phyloP scores from a whole-genome alignment of 257 asterid genomes.

The Nicotiana undulata region DNA sequence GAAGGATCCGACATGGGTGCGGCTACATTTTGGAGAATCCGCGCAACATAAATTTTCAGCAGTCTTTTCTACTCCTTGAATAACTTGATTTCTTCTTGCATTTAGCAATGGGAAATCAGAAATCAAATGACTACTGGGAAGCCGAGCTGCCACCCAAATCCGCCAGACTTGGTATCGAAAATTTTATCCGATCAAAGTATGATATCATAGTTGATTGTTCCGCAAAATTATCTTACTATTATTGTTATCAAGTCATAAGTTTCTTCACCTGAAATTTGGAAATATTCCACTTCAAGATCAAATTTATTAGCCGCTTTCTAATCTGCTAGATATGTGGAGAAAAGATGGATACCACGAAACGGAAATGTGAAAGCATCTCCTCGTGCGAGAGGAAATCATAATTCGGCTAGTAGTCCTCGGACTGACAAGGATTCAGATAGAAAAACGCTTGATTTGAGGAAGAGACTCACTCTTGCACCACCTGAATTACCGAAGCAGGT shows the following conservation, averaged over 20 bases:
- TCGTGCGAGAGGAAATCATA: slow-evolving; percentile 11
- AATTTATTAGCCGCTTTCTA: too few species aligned
- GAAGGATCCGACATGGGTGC: too few species aligned
- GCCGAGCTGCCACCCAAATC: slow-evolving; percentile 34
- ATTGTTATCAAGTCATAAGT: not conserved
- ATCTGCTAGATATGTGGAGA: slow-evolving; percentile 33
- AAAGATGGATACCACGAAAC: slow-evolving; percentile 28
- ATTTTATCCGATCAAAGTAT: slow-evolving; percentile 41
- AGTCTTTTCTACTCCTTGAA: not conserved
- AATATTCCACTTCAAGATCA: not conserved
- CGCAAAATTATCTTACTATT: slow-evolving; percentile 4
- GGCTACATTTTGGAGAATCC: too few species aligned
- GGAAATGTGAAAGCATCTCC: slow-evolving; percentile 7
- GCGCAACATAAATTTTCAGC: too few species aligned
- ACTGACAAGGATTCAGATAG: too few species aligned
- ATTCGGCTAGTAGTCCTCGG: too few species aligned
- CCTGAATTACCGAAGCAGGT: slow-evolving; percentile 14
- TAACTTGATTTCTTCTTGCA: not conserved
- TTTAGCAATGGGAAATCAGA: slow-evolving; percentile 38
- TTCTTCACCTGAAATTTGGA: not conserved
- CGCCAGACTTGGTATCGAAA: slow-evolving; percentile 33
- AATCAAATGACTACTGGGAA: slow-evolving; percentile 39
- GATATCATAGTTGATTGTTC: slow-evolving; percentile 16
- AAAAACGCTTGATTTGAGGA: not conserved
- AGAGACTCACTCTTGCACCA: not conserved